Evolutionary conservation across 805 yeast genomes (phyloP).

Genomic region (Wickerhamiella spandovensis): DNA sequence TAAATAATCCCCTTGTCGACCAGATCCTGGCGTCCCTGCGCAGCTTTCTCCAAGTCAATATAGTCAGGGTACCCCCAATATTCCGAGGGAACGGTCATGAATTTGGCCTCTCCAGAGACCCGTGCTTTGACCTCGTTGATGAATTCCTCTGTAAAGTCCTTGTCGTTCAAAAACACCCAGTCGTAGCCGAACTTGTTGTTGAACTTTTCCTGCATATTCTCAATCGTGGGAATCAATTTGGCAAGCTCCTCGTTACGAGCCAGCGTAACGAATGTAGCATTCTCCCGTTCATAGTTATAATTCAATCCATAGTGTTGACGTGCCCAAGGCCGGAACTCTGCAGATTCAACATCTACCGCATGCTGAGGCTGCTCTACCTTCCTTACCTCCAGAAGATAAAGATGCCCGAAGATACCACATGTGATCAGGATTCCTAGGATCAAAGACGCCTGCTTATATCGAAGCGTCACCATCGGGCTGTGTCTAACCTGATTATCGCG

Average conservation of each 20-base stretch:
- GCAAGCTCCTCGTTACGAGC: constrained; percentile 69
- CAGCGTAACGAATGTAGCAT: constrained; percentile 79
- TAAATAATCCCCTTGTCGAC: constrained; percentile 40
- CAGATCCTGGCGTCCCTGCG: constrained; percentile 34
- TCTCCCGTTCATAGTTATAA: constrained; percentile 40
- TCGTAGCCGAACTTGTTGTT: constrained; percentile 74
- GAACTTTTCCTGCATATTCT: constrained; percentile 84
- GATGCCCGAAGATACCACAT: neutral
- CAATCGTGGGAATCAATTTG: constrained; percentile 61
- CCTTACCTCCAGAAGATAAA: neutral
- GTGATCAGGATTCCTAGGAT: neutral
- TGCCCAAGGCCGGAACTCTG: neutral
- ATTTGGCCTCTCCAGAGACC: constrained; percentile 64
- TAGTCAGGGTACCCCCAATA: constrained; percentile 70
- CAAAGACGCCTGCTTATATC: neutral
- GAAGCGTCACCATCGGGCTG: neutral
- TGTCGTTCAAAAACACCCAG: constrained; percentile 92
- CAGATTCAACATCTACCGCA: neutral
- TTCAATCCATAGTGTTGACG: neutral
- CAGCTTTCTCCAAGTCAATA: constrained; percentile 47
- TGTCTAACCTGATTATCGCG: neutral
- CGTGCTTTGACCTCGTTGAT: constrained; percentile 49
- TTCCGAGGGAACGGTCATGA: constrained; percentile 66
- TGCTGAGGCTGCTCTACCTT: neutral
- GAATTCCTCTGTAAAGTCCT: constrained; percentile 71